phyloP scores from a whole-genome alignment of 2,329 filamentous ascomycete species.

The Pseudocercospora fuligena region DNA sequence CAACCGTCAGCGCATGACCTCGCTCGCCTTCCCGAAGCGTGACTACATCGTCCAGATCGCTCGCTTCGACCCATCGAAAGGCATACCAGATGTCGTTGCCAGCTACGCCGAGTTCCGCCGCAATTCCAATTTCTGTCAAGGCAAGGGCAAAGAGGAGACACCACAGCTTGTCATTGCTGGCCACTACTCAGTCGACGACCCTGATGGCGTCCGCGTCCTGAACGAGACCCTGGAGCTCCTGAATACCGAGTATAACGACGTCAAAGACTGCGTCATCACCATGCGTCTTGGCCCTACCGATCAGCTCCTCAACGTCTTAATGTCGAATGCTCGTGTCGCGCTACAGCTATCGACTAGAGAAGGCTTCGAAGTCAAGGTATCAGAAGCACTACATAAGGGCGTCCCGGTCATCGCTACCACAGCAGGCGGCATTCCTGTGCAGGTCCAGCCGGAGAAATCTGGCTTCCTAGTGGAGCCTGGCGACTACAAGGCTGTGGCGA shows the following conservation, averaged over 20 bases:
- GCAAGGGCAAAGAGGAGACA: conserved; percentile 53
- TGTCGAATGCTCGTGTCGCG: conserved; percentile 73
- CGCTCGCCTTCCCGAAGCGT: conserved; percentile 63
- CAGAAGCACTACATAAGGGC: conserved; percentile 79
- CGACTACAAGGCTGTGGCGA: conserved; percentile 71
- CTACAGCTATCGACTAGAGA: conserved; percentile 81
- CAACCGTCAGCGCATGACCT: conserved; percentile 63
- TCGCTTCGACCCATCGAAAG: conserved; percentile 82
- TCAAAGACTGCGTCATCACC: conserved; percentile 66
- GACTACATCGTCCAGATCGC: conserved; percentile 81
- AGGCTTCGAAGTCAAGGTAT: conserved; percentile 86
- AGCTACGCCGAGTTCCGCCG: conserved; percentile 75
- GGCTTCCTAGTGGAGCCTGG: conserved; percentile 75
- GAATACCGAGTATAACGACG: conserved; percentile 64
- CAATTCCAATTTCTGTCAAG: conserved; percentile 56
- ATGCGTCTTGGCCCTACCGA: conserved; percentile 79
- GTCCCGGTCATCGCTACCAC: conserved; percentile 76
- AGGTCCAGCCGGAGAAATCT: conserved; percentile 72
- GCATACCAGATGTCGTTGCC: conserved; percentile 76
- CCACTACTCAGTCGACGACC: conserved; percentile 80
- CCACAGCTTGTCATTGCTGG: conserved; percentile 79
- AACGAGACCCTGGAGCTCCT: conserved; percentile 73
- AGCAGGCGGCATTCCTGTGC: conserved; percentile 79
- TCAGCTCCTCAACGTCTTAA: conserved; percentile 76
- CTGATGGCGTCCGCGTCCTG: conserved; percentile 73